Base-by-base conservation (phyloP, 2,329 filamentous ascomycete species). In the Pyrenochaeta sp. region DNA sequence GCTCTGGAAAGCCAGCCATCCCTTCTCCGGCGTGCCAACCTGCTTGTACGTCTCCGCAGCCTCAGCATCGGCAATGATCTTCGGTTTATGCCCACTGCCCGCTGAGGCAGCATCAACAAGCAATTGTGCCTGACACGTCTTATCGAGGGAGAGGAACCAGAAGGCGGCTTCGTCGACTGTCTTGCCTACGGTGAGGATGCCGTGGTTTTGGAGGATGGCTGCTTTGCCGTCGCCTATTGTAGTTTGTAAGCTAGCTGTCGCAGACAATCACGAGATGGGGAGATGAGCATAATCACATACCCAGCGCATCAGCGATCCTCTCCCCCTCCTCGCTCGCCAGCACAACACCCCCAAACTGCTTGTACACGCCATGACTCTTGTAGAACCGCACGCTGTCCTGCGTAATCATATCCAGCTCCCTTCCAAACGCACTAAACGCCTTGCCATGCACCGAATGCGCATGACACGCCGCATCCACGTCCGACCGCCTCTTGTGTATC, bases 1-100 rank as follows among this genome's bases (percentile, higher is more conserved):
- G 8, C 74, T 72, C 53, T 81, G 78, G 43, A 81, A 81, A 3
- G 74, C 75, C 30, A 81, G 62, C 77, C 76, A 81, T 0, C 77
- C 78, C 53, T 81, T 81, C 60, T 76, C 76, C 0, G 77, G 72
- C 22, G 65, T 74, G 2, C 74, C 76, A 1, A 77, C 72, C 41
- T 73, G 70, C 48, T 65, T 58, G 41, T 71, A 75, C 21, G 65
- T 71, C 46, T 69, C 69, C 4, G 44, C 52, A 3, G 73, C 74
- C 44, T 76, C 74, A 22, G 62, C 61, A 3, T 76, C 72, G 2
- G 58, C 54, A 35, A 77, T 74, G 19, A 68, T 61, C 31, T 70
- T 74, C 44, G 70, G 69, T 65, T 73, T 53, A 49, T 74, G 48
- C 42, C 71, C 71, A 29, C 60, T 72, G 8, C 63, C 62, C n/a